phyloP scores from a whole-genome alignment of 768 basidiomycete genomes.

The Lactarius quietus region DNA sequence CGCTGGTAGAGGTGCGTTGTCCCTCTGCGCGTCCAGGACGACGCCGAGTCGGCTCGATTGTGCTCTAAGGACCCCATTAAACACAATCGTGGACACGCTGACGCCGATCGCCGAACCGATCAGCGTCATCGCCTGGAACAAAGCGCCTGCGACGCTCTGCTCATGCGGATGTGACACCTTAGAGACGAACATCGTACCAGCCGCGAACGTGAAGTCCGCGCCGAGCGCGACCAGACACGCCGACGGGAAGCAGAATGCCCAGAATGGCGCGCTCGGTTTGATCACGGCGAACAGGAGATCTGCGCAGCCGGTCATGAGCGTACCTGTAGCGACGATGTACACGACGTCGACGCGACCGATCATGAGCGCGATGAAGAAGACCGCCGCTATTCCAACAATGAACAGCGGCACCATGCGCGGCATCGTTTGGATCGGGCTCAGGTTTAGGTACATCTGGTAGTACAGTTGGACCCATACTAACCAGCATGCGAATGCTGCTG shows the following conservation, averaged over 20 bases:
- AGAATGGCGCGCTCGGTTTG: conserved; percentile 52
- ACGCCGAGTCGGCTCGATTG: conserved; percentile 36
- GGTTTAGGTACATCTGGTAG: conserved; percentile 60
- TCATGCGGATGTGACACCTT: conserved; percentile 63
- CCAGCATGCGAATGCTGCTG: conserved; percentile 56
- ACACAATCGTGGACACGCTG: conserved; percentile 69
- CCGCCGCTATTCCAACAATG: conserved; percentile 59
- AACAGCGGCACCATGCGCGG: conserved; percentile 70
- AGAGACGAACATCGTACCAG: conserved; percentile 72
- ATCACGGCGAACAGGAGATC: conserved; percentile 69
- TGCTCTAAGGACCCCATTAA: conserved; percentile 46
- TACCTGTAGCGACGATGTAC: conserved; percentile 54
- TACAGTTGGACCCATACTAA: conserved; percentile 60
- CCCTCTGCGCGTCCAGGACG: conserved; percentile 28
- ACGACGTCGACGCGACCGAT: conserved; percentile 54
- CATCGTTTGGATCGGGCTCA: conserved; percentile 58
- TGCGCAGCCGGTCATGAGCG: conserved; percentile 53
- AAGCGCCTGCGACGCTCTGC: conserved; percentile 69
- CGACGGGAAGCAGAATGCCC: conserved; percentile 75
- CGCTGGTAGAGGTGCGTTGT: conserved; percentile 36
- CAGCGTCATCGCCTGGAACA: conserved; percentile 82
- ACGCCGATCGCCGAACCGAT: conserved; percentile 68
- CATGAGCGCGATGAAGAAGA: conserved; percentile 58
- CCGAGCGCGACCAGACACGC: conserved; percentile 64
- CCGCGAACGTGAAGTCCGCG: conserved; percentile 71